Evolutionary conservation across 2,329 filamentous ascomycete genomes (phyloP).

Genomic region (Leptosphaerulina australis): DNA sequence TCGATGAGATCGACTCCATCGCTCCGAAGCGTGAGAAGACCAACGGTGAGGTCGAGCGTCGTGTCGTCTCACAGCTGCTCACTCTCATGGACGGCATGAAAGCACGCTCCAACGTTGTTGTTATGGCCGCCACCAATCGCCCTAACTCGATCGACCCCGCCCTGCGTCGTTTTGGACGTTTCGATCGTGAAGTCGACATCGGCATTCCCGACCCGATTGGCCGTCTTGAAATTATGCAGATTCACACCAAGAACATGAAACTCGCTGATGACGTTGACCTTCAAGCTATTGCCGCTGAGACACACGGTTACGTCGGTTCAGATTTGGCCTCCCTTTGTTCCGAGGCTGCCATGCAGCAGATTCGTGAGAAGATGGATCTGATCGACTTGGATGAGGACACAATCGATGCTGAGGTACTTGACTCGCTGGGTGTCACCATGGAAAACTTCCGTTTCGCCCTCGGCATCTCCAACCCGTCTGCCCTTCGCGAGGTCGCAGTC

Average conservation of each 20-base stretch:
- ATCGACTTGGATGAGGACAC: constrained; percentile 99
- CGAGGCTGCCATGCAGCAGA: constrained; percentile 99
- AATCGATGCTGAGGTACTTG: constrained; percentile 96
- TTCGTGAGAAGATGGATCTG: constrained; percentile 99
- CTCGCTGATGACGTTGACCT: constrained; percentile 94
- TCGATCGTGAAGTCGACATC: constrained; percentile 98
- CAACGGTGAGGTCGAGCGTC: constrained; percentile 97
- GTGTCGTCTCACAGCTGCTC: constrained; percentile 94
- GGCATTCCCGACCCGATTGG: constrained; percentile 97
- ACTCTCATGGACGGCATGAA: constrained; percentile 99
- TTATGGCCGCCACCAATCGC: constrained; percentile 98
- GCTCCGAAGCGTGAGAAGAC: constrained; percentile 99
- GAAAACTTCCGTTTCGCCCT: constrained; percentile 99
- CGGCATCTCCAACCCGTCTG: constrained; percentile 97
- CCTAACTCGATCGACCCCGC: constrained; percentile 99
- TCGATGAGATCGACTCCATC: constrained; percentile 99
- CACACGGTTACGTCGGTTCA: constrained; percentile 98
- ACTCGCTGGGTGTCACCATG: constrained; percentile 98
- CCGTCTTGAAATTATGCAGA: constrained; percentile 97
- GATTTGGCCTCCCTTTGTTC: constrained; percentile 98
- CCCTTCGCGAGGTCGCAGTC: constrained; percentile 96
- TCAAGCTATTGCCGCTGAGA: constrained; percentile 95
- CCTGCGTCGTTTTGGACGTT: constrained; percentile 95
- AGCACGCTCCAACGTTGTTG: constrained; percentile 95
- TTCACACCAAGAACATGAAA: constrained; percentile 99